Evolutionary conservation across 352 stramenopile genomes (phyloP).

Genomic region (Aphanomyces astaci): DNA sequence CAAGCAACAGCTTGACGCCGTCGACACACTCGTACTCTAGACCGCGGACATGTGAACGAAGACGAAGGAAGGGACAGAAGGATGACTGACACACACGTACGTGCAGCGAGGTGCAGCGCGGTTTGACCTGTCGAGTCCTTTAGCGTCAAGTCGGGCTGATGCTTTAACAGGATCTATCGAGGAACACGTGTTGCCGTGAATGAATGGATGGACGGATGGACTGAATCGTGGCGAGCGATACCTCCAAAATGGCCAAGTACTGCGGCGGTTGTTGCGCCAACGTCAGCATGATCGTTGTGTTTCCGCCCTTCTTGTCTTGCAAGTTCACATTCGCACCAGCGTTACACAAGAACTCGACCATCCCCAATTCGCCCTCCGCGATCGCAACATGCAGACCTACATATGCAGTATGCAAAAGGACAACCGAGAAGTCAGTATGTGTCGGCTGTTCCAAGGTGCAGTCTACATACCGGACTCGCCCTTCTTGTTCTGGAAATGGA

Average conservation of each 20-base stretch:
- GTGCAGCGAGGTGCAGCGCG: constrained; percentile 50
- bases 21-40: constrained; percentile 60
- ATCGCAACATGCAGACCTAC: constrained; percentile 64
- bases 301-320: constrained; percentile 68
- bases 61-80: background rate
- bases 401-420: background rate
- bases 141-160: constrained; percentile 52
- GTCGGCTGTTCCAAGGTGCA: background rate
- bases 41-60: background rate
- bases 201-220: too few relatives aligned
- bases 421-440: background rate
- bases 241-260: constrained; percentile 51
- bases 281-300: constrained; percentile 68
- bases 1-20: constrained; percentile 49
- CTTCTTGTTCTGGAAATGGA: constrained; percentile 77
- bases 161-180: constrained; percentile 46
- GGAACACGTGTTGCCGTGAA: too few relatives aligned
- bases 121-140: constrained; percentile 59
- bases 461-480: constrained; percentile 48
- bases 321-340: constrained; percentile 60
- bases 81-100: constrained; percentile 28
- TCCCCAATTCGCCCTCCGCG: constrained; percentile 56
- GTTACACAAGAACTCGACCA: constrained; percentile 60
- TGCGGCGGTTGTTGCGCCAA: constrained; percentile 56
- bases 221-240: background rate